Evolutionary conservation across 2,329 filamentous ascomycete genomes (phyloP).

Genomic region (Colletotrichum tamarilloi): DNA sequence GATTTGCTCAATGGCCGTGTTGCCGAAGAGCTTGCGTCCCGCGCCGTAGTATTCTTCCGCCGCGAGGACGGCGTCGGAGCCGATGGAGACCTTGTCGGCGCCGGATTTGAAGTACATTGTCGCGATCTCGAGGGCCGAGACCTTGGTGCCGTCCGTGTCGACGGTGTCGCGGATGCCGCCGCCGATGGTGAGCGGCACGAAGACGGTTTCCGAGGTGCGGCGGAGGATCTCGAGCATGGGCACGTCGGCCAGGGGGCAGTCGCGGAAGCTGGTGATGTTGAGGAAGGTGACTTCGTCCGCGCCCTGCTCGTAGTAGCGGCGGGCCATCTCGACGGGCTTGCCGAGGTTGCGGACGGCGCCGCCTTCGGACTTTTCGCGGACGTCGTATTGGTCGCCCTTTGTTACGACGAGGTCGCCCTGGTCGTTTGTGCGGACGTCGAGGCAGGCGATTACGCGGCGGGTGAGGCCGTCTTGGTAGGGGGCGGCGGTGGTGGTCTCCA

Average conservation of each 20-base stretch:
- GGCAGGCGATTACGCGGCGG: slow-evolving; percentile 92
- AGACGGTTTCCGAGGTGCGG: slow-evolving; percentile 88
- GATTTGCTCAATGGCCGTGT: slow-evolving; percentile 95
- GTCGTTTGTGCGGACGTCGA: slow-evolving; percentile 96
- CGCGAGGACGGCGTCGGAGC: slow-evolving; percentile 91
- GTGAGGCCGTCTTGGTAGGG: slow-evolving; percentile 77
- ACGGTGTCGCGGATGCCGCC: slow-evolving; percentile 94
- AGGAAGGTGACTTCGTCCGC: slow-evolving; percentile 97
- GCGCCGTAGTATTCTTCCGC: slow-evolving; percentile 89
- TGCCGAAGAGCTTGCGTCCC: slow-evolving; percentile 77
- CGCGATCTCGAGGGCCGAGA: slow-evolving; percentile 93
- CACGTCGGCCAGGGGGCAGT: slow-evolving; percentile 90
- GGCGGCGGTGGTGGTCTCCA: slow-evolving; percentile 33
- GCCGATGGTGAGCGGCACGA: slow-evolving; percentile 94
- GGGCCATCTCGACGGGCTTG: slow-evolving; percentile 95
- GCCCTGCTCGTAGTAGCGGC: slow-evolving; percentile 94
- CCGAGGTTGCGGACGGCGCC: slow-evolving; percentile 87
- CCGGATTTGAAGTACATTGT: slow-evolving; percentile 98
- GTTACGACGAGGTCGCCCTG: slow-evolving; percentile 95
- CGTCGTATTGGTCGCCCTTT: slow-evolving; percentile 98
- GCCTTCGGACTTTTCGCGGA: slow-evolving; percentile 82
- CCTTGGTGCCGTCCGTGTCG: slow-evolving; percentile 85
- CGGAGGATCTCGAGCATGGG: slow-evolving; percentile 97
- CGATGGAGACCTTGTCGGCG: slow-evolving; percentile 97
- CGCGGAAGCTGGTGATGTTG: slow-evolving; percentile 98